These are phyloP conservation scores for Cubamyces sp. DNA, from an alignment of 768 basidiomycete species.

Conservation along the genomic window DNA sequence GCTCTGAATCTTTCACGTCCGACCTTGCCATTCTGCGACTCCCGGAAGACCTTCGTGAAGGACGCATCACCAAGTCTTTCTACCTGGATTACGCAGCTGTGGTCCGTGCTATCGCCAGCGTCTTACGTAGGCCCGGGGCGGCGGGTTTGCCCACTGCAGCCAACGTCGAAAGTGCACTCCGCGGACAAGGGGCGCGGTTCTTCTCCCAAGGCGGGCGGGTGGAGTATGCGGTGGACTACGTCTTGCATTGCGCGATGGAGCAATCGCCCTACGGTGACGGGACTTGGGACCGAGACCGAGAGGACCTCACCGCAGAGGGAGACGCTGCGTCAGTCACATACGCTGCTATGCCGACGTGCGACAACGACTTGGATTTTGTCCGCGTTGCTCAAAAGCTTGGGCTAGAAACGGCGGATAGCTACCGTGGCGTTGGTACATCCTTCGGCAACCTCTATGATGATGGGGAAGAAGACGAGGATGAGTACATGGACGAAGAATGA, in stretches of 20 bases:
- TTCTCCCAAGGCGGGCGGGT: conserved; percentile 5
- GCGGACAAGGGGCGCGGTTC: neutral
- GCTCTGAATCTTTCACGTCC: no score
- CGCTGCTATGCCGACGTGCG: conserved; percentile 10
- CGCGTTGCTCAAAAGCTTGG: neutral
- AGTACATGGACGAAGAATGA: no score
- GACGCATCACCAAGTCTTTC: neutral
- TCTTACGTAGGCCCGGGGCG: neutral
- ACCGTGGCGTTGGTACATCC: neutral
- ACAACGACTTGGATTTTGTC: conserved; percentile 19
- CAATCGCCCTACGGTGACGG: conserved; percentile 13
- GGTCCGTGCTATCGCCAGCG: conserved; percentile 1
- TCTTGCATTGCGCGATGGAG: conserved; percentile 1
- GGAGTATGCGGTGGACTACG: conserved; percentile 18
- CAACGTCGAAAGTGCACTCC: neutral
- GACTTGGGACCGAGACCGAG: conserved; percentile 6
- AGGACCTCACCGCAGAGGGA: neutral
- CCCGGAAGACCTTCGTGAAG: neutral
- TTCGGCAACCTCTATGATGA: no score
- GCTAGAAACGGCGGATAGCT: neutral
- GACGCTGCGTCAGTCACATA: neutral
- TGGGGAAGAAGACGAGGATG: no score
- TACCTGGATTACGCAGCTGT: conserved; percentile 4
- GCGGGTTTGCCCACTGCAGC: neutral
- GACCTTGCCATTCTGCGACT: neutral